Evolutionary conservation across 1,139 yeast species (phyloP).

Genomic region (Scheffersomyces segobiensis): DNA sequence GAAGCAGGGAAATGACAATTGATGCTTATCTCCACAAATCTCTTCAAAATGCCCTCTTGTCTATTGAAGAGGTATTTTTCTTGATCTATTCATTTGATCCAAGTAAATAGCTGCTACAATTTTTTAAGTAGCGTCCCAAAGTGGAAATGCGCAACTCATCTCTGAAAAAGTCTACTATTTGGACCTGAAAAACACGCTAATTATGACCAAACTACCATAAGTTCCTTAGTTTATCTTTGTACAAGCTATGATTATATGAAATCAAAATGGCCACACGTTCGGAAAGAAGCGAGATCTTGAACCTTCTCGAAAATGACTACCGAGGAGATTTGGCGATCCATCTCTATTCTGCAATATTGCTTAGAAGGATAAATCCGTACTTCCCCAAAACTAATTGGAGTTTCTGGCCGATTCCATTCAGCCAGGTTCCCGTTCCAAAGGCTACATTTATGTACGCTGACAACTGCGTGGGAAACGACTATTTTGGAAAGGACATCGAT

Average conservation of each 20-base stretch:
- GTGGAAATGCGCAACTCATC: neutral
- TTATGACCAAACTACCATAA: neutral
- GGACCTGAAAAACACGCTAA: neutral
- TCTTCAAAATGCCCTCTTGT: neutral
- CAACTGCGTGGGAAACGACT: slow-evolving; percentile 13
- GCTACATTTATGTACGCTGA: slow-evolving; percentile 23
- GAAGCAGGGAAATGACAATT: neutral
- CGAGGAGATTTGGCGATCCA: slow-evolving; percentile 53
- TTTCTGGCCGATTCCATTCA: slow-evolving; percentile 45
- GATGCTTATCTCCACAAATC: neutral
- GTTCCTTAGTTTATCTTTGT: neutral
- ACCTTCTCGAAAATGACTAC: slow-evolving; percentile 42
- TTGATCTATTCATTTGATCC: neutral
- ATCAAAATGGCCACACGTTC: neutral
- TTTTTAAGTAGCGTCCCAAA: neutral
- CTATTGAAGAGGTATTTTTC: neutral
- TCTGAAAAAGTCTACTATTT: neutral
- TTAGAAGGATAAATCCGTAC: slow-evolving; percentile 36
- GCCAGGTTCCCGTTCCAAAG: slow-evolving; percentile 39
- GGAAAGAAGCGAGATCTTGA: slow-evolving; percentile 32
- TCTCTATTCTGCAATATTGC: slow-evolving; percentile 46
- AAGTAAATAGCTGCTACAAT: neutral
- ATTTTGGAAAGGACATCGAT: slow-evolving; percentile 19
- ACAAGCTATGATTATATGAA: neutral
- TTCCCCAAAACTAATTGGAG: slow-evolving; percentile 43